Evolutionary conservation across 352 stramenopile genomes (phyloP).

Genomic region (Phytophthora capsici): DNA sequence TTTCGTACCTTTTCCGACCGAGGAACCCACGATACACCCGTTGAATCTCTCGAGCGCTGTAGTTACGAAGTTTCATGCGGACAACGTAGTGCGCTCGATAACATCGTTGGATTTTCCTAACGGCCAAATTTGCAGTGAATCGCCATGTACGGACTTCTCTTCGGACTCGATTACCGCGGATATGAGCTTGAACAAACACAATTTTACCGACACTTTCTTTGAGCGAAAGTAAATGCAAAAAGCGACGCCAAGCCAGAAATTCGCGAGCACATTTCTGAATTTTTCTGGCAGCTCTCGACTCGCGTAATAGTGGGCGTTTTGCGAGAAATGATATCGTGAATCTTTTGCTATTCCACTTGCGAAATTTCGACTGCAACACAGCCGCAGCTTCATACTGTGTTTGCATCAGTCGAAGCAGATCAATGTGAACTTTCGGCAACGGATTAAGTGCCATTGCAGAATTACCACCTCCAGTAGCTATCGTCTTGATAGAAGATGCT

Average conservation of each 20-base stretch:
- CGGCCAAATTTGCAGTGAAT: constrained; percentile 35
- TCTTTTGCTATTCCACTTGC: constrained; percentile 51
- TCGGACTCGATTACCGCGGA: constrained; percentile 49
- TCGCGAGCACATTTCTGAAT: constrained; percentile 55
- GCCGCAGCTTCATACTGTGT: constrained; percentile 43
- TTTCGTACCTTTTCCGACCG: constrained; percentile 28
- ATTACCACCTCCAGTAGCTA: constrained; percentile 50
- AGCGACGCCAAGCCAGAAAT: constrained; percentile 60
- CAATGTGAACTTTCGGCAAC: constrained; percentile 44
- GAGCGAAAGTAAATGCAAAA: constrained; percentile 50
- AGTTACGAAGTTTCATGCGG: constrained; percentile 36
- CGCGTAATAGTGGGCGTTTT: constrained; percentile 42
- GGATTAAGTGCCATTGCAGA: constrained; percentile 31
- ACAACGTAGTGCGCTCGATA: constrained; percentile 42
- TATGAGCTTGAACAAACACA: constrained; percentile 52
- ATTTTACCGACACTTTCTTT: constrained; percentile 45
- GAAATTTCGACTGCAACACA: constrained; percentile 52
- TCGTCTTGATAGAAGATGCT: constrained; percentile 44
- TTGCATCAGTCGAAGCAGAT: constrained; percentile 41
- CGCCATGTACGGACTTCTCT: constrained; percentile 31
- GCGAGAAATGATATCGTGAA: constrained; percentile 49
- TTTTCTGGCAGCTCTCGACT: constrained; percentile 50
- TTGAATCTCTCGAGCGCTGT: constrained; percentile 52
- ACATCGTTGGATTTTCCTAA: constrained; percentile 50
- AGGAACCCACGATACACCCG: constrained; percentile 53